Evolutionary conservation across 441 rosid genomes (phyloP).

Genomic region (Erodium trifolium): DNA sequence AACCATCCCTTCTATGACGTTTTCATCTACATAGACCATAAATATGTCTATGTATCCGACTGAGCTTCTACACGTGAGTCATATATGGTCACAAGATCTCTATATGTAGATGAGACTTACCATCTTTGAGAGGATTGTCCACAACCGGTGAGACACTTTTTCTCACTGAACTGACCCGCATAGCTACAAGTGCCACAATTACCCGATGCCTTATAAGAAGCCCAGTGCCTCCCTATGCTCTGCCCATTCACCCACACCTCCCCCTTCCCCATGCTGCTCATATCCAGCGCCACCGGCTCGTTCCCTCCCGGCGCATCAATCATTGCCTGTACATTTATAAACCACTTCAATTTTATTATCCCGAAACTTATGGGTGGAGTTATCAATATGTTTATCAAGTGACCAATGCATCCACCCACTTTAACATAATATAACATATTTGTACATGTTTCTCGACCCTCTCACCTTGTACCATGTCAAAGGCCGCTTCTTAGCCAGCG

Average conservation of each 20-base stretch:
- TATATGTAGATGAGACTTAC: constrained; percentile 24
- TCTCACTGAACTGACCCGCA: constrained; percentile 43
- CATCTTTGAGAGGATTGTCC: constrained; percentile 67
- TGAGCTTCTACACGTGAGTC: too few relatives aligned
- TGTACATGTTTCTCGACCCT: background rate
- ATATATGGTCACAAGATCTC: too few relatives aligned
- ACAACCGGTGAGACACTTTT: constrained; percentile 44
- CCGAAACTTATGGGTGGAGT: too few relatives aligned
- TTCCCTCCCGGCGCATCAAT: constrained; percentile 43
- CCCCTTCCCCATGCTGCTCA: constrained; percentile 70
- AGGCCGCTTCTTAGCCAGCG: constrained; percentile 39
- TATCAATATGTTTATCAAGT: too few relatives aligned
- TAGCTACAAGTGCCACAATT: constrained; percentile 42
- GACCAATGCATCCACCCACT: too few relatives aligned
- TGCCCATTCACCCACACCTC: constrained; percentile 59
- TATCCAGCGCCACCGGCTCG: constrained; percentile 55
- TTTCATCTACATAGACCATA: too few relatives aligned
- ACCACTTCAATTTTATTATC: background rate
- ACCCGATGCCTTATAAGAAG: constrained; percentile 42
- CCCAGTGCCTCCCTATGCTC: constrained; percentile 63
- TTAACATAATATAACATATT: too few relatives aligned
- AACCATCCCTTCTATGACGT: too few relatives aligned
- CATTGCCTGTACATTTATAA: constrained; percentile 28
- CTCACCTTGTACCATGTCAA: constrained; percentile 70
- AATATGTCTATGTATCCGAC: too few relatives aligned